Conservation (phyloP, 345 rosid genomes). For the Brassica rapa region DNA sequence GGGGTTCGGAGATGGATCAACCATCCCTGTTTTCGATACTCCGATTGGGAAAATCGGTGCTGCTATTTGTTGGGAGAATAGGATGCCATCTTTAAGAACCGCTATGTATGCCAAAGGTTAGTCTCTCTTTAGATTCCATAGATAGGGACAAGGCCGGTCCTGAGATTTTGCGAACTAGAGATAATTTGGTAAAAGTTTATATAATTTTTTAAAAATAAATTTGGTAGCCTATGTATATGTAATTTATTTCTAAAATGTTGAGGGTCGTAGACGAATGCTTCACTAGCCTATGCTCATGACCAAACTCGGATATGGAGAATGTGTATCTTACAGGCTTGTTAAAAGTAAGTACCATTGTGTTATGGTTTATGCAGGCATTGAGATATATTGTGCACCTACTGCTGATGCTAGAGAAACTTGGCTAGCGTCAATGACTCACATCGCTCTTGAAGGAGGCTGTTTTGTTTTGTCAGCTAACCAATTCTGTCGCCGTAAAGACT, state of each 20-base stretch:
- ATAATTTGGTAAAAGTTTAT: too few species aligned
- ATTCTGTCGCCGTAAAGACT: slow-evolving; percentile 82
- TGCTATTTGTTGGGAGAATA: slow-evolving; percentile 93
- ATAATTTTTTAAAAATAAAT: too few species aligned
- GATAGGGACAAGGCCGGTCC: too few species aligned
- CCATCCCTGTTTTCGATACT: slow-evolving; percentile 80
- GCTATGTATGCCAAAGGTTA: slow-evolving; percentile 94
- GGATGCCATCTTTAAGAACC: slow-evolving; percentile 91
- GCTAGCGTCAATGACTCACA: slow-evolving; percentile 90
- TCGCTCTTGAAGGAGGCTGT: slow-evolving; percentile 98
- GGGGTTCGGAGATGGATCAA: slow-evolving; percentile 97
- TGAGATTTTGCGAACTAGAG: too few species aligned
- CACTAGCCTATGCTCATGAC: too few species aligned
- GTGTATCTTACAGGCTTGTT: slow-evolving; percentile 5
- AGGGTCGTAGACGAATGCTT: too few species aligned
- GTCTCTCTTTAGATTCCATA: slow-evolving; percentile 1
- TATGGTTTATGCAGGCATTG: slow-evolving; percentile 54
- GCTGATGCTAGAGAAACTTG: slow-evolving; percentile 85
- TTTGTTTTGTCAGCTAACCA: slow-evolving; percentile 90
- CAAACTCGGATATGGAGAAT: neutral
- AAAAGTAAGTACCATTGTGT: neutral
- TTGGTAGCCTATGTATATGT: too few species aligned
- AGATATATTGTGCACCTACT: slow-evolving; percentile 95
- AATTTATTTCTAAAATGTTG: too few species aligned
- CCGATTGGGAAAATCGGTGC: slow-evolving; percentile 87